phyloP scores from a whole-genome alignment of 345 rosid genomes.

The Corymbia maculata region DNA sequence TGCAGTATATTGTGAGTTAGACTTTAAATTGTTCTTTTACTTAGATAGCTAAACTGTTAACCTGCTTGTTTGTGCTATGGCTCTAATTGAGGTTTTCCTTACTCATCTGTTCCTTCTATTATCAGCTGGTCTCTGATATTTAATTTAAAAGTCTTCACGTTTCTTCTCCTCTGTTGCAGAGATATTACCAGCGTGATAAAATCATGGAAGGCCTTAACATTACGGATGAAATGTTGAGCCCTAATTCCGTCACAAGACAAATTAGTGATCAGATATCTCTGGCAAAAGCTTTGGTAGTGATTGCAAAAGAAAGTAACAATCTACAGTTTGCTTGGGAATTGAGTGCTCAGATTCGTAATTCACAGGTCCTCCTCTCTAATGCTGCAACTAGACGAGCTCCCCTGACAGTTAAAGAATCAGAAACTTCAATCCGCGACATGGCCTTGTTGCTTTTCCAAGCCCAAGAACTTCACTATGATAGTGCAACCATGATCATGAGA shows the following conservation, averaged over 20 bases:
- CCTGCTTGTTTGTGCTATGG: not conserved
- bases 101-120: not conserved
- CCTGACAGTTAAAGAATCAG: slow-evolving; percentile 59
- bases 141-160: not conserved
- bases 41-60: not conserved
- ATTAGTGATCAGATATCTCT: slow-evolving; percentile 81
- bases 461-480: slow-evolving; percentile 82
- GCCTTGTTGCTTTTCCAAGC: slow-evolving; percentile 83
- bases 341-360: slow-evolving; percentile 89
- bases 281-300: slow-evolving; percentile 85
- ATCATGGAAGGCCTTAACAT: slow-evolving; percentile 56
- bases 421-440: slow-evolving; percentile 70
- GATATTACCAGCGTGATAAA: slow-evolving; percentile 38
- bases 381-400: slow-evolving; percentile 73
- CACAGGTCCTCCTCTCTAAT: slow-evolving; percentile 65
- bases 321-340: slow-evolving; percentile 96
- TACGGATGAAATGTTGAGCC: slow-evolving; percentile 77
- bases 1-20: not conserved
- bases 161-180: slow-evolving; percentile 20
- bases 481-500: slow-evolving; percentile 93
- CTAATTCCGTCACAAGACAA: slow-evolving; percentile 74
- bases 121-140: not conserved
- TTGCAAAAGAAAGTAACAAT: slow-evolving; percentile 90
- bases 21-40: not conserved
- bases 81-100: not conserved